Percentiles rank a stretch among this genome's conserved stretches.
Conservation (phyloP, 257 asterid species). For the Prunella vulgaris region DNA sequence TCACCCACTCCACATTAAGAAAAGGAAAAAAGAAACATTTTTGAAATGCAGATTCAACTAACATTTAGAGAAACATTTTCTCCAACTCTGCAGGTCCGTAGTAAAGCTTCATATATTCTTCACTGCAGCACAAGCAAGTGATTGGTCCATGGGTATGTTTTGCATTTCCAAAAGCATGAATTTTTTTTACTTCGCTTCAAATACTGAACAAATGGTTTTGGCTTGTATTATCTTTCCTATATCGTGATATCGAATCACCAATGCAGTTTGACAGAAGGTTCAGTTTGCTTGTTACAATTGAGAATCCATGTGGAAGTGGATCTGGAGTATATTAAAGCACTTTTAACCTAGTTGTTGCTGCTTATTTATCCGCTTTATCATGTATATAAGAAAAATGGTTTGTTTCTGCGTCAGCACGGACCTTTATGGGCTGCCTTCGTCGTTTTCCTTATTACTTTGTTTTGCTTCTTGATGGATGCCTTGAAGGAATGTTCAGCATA, state of each 20-base stretch:
- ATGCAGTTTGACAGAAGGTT: neutral
- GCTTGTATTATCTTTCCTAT: neutral
- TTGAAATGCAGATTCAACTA: too few species aligned
- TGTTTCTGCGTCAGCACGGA: neutral
- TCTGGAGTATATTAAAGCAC: neutral
- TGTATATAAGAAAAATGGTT: neutral
- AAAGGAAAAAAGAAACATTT: too few species aligned
- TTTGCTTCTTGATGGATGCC: neutral
- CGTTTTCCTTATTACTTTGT: neutral
- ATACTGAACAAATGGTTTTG: neutral
- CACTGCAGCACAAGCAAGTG: constrained; percentile 56
- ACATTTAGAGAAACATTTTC: too few species aligned
- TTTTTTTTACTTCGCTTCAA: neutral
- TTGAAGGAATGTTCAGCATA: neutral
- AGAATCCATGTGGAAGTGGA: neutral
- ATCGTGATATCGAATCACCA: neutral
- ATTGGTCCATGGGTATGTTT: constrained; percentile 17
- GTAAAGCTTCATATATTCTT: constrained; percentile 91
- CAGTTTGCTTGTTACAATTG: neutral
- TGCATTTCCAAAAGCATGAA: neutral
- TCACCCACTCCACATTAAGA: neutral
- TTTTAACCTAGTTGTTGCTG: neutral
- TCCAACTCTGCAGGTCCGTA: constrained; percentile 64
- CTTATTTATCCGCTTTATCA: neutral
- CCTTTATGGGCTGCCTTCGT: neutral